Percentiles rank a stretch among this genome's conserved stretches.
These are phyloP conservation scores for Didymosphaeria variabile DNA, from an alignment of 2,329 filamentous ascomycete species.

Conservation along the genomic window DNA sequence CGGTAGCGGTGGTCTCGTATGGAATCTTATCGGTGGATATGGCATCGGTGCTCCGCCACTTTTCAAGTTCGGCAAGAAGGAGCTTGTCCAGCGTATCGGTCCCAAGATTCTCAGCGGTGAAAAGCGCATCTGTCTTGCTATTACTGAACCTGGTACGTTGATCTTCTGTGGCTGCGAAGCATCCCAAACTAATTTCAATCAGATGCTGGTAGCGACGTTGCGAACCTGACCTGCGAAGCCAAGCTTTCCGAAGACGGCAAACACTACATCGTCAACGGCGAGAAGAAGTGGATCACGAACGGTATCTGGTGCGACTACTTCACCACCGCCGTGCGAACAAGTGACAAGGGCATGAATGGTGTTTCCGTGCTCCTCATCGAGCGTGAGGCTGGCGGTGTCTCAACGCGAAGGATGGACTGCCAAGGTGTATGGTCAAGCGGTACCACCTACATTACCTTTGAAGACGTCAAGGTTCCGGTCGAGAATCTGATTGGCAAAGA, in stretches of 20 bases:
- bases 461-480: conserved; percentile 99
- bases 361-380: conserved; percentile 92
- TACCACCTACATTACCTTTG: conserved; percentile 97
- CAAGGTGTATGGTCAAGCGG: conserved; percentile 96
- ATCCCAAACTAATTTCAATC: conserved; percentile 43
- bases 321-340: conserved; percentile 93
- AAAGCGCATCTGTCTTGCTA: conserved; percentile 96
- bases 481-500: conserved; percentile 98
- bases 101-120: conserved; percentile 89
- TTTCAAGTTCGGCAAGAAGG: conserved; percentile 89
- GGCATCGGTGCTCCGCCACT: conserved; percentile 93
- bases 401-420: conserved; percentile 96
- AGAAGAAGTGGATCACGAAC: conserved; percentile 99
- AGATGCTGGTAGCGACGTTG: conserved; percentile 93
- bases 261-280: conserved; percentile 98
- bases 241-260: conserved; percentile 95
- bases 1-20: conserved; percentile 91
- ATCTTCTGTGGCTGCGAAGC: not conserved
- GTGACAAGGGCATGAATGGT: conserved; percentile 89
- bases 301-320: conserved; percentile 98
- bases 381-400: conserved; percentile 82
- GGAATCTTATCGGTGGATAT: conserved; percentile 97
- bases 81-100: conserved; percentile 84
- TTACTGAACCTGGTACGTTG: conserved; percentile 76
- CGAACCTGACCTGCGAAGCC: conserved; percentile 93